These are phyloP conservation scores for Aspergillus bertholletiae DNA, from an alignment of 495 filamentous ascomycete genomes.

Conservation along the genomic window DNA sequence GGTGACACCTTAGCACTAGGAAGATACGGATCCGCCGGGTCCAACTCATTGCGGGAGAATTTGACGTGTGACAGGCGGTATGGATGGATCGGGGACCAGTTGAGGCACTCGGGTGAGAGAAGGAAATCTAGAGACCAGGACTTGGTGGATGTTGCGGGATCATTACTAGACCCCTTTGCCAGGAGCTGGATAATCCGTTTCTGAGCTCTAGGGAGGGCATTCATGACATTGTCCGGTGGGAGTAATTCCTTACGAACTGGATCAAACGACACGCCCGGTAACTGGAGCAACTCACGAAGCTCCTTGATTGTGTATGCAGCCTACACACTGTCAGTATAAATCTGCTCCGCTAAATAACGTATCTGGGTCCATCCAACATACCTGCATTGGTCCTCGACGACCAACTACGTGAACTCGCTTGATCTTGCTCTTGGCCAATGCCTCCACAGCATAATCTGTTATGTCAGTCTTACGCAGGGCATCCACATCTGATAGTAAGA, in stretches of 20 bases:
- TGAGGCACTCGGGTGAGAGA: constrained; percentile 68
- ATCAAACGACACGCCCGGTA: constrained; percentile 70
- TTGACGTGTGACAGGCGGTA: constrained; percentile 53
- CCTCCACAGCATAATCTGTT: constrained; percentile 73
- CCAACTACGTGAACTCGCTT: constrained; percentile 82
- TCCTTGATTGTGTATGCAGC: constrained; percentile 95
- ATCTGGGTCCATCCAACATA: constrained; percentile 19
- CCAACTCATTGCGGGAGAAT: constrained; percentile 62
- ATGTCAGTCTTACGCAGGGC: constrained; percentile 81
- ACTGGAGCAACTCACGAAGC: constrained; percentile 75
- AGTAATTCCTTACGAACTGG: constrained; percentile 62
- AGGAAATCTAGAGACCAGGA: constrained; percentile 84
- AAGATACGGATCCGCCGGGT: constrained; percentile 41
- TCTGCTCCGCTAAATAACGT: constrained; percentile 3
- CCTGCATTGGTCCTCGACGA: constrained; percentile 82
- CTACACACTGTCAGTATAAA: constrained; percentile 30
- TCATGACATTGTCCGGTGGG: constrained; percentile 51
- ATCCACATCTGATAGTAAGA: constrained; percentile 71
- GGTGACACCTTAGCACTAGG: constrained; percentile 40
- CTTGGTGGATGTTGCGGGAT: constrained; percentile 46
- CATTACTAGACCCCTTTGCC: constrained; percentile 60
- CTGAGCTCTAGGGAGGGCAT: constrained; percentile 65
- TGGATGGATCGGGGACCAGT: constrained; percentile 41
- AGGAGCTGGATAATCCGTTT: constrained; percentile 79
- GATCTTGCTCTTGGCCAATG: constrained; percentile 67